Evolutionary conservation across 805 yeast species (phyloP).

Genomic region (Candida vaughaniae): DNA sequence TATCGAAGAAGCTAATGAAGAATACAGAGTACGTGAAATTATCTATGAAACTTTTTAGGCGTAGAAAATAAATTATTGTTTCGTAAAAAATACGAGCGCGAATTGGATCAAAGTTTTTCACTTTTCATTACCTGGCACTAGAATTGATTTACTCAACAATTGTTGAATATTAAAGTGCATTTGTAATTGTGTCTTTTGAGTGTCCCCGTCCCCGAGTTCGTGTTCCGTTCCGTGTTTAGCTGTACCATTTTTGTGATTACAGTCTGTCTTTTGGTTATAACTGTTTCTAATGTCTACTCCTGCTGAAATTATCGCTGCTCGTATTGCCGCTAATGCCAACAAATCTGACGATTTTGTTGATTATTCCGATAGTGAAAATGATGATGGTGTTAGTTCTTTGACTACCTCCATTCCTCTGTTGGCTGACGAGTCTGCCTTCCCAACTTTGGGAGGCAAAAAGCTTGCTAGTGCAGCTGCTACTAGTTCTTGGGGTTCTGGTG

Average conservation of each 20-base stretch:
- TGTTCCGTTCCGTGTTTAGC: neutral
- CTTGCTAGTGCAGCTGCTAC: slow-evolving; percentile 20
- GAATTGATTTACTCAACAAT: no score
- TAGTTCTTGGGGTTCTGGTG: slow-evolving; percentile 37
- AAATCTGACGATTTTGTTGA: slow-evolving; percentile 8
- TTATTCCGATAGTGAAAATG: slow-evolving; percentile 16
- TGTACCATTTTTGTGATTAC: slow-evolving; percentile 2
- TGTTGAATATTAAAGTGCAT: no score
- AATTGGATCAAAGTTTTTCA: no score
- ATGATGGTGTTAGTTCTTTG: slow-evolving; percentile 14
- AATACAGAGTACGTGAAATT: slow-evolving; percentile 59
- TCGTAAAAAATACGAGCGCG: no score
- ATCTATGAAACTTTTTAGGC: slow-evolving; percentile 59
- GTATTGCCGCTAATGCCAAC: slow-evolving; percentile 19
- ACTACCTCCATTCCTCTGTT: slow-evolving; percentile 37
- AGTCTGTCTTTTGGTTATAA: slow-evolving; percentile 3
- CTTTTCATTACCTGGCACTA: no score
- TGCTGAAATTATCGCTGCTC: slow-evolving; percentile 50
- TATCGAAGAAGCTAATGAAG: slow-evolving; percentile 84
- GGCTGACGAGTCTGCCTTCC: slow-evolving; percentile 58
- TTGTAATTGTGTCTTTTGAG: no score
- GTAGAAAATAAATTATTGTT: neutral
- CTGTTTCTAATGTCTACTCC: slow-evolving; percentile 38
- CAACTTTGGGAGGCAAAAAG: slow-evolving; percentile 55
- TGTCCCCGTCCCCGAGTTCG: no score